A percentile compares a stretch with the other conserved stretches of the same genome.
These are phyloP conservation scores for Colletotrichum siamense DNA, from an alignment of 2,329 filamentous ascomycete species.

Conservation along the genomic window DNA sequence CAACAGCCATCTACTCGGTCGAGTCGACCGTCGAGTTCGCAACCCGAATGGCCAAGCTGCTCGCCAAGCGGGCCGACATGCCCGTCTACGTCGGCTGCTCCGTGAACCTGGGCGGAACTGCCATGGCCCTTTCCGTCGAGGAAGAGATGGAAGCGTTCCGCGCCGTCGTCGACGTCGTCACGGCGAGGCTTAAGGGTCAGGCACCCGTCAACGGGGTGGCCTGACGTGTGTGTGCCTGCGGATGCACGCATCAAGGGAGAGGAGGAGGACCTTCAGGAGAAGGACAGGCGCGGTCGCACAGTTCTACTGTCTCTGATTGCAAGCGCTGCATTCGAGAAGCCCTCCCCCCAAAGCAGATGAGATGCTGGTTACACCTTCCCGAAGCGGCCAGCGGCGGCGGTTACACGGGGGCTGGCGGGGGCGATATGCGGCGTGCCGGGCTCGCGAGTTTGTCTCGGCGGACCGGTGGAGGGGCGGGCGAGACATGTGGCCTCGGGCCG, in stretches of 20 bases:
- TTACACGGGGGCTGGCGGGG: not conserved
- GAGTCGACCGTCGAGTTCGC: constrained; percentile 86
- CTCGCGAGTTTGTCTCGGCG: not conserved
- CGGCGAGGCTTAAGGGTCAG: constrained; percentile 51
- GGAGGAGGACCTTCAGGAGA: not conserved
- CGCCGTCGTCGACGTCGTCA: constrained; percentile 73
- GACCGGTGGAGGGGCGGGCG: not conserved
- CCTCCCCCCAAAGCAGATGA: not conserved
- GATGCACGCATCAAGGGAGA: not conserved
- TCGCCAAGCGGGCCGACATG: constrained; percentile 74
- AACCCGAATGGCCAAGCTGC: constrained; percentile 80
- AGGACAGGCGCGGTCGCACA: not conserved
- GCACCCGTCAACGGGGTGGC: constrained; percentile 29
- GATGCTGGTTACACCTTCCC: not conserved
- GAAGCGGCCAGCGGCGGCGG: not conserved
- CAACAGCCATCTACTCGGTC: constrained; percentile 79
- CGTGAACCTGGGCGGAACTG: constrained; percentile 75
- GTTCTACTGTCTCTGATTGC: not conserved
- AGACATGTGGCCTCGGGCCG: constrained; percentile 2
- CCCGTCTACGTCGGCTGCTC: constrained; percentile 94
- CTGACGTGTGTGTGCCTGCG: not conserved
- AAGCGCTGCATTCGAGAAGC: not conserved
- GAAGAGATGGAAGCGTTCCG: constrained; percentile 93
- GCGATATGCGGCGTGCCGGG: not conserved
- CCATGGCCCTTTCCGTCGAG: constrained; percentile 81